Percentiles rank a stretch among this genome's conserved stretches.
Evolutionary conservation across 345 rosid genomes (phyloP).

Genomic region (Arabidopsis suecica): DNA sequence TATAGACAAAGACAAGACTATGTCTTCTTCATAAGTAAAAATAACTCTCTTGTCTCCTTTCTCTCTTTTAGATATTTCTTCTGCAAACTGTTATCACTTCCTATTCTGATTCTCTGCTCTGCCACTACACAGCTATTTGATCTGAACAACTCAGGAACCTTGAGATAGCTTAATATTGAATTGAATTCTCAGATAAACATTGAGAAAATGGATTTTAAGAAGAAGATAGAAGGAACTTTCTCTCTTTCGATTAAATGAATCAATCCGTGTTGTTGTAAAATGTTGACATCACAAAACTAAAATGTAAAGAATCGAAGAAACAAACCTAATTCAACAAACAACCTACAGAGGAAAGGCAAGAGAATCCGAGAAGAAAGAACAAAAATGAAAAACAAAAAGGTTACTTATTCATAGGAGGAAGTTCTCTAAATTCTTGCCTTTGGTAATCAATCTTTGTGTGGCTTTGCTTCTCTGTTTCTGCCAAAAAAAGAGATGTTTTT

Average conservation of each 20-base stretch:
- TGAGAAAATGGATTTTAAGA: neutral
- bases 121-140: conserved; percentile 15
- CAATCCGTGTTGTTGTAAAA: conserved; percentile 36
- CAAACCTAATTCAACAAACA: conserved; percentile 32
- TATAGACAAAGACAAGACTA: conserved; percentile 38
- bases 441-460: conserved; percentile 29
- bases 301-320: conserved; percentile 33
- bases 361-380: conserved; percentile 18
- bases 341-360: conserved; percentile 19
- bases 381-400: neutral
- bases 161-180: neutral
- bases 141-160: conserved; percentile 17
- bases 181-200: neutral
- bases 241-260: conserved; percentile 35
- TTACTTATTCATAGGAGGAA: conserved; percentile 26
- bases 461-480: conserved; percentile 32
- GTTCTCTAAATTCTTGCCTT: conserved; percentile 35
- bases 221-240: neutral
- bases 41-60: conserved; percentile 34
- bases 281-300: conserved; percentile 31
- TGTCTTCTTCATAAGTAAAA: conserved; percentile 22
- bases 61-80: conserved; percentile 39
- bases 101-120: conserved; percentile 37
- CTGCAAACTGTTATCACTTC: conserved; percentile 39
- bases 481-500: conserved; percentile 18